These are phyloP conservation scores for Sistotremastrum suecicum DNA, from an alignment of 768 basidiomycete genomes.

Conservation along the genomic window DNA sequence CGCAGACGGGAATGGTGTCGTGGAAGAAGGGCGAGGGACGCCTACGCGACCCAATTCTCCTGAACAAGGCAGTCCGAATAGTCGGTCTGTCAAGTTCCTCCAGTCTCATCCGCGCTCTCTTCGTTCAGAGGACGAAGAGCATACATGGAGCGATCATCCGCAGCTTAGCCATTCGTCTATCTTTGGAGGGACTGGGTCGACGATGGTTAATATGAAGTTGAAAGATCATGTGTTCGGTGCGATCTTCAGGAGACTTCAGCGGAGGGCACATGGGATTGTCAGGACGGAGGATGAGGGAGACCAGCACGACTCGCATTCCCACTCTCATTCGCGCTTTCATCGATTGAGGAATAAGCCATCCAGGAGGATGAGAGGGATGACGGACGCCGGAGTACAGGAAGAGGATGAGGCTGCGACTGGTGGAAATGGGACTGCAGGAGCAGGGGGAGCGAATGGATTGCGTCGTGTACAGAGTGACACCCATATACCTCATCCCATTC, in stretches of 20 bases:
- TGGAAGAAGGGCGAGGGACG: slow-evolving; percentile 8
- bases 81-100: too few relatives aligned
- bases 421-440: slow-evolving; percentile 9
- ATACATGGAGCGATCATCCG: background rate
- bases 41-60: slow-evolving; percentile 40
- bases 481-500: too few relatives aligned
- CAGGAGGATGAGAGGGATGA: slow-evolving; percentile 9
- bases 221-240: slow-evolving; percentile 94
- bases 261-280: slow-evolving; percentile 22
- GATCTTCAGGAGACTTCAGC: slow-evolving; percentile 61
- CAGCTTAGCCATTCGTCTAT: slow-evolving; percentile 12
- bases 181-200: slow-evolving; percentile 87
- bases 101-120: background rate
- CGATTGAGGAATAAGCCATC: slow-evolving; percentile 26
- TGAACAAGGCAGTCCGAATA: slow-evolving; percentile 14
- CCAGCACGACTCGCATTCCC: too few relatives aligned
- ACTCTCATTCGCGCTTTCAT: too few relatives aligned
- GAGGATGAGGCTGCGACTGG: slow-evolving; percentile 25
- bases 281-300: slow-evolving; percentile 47
- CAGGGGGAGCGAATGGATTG: slow-evolving; percentile 21
- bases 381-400: slow-evolving; percentile 6
- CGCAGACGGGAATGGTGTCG: slow-evolving; percentile 19
- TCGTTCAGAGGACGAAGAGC: slow-evolving; percentile 18
- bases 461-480: slow-evolving; percentile 54
- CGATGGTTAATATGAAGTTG: slow-evolving; percentile 83